These are phyloP conservation scores for Wolfiporia cocos DNA, from an alignment of 1,284 basidiomycete species.

Conservation along the genomic window DNA sequence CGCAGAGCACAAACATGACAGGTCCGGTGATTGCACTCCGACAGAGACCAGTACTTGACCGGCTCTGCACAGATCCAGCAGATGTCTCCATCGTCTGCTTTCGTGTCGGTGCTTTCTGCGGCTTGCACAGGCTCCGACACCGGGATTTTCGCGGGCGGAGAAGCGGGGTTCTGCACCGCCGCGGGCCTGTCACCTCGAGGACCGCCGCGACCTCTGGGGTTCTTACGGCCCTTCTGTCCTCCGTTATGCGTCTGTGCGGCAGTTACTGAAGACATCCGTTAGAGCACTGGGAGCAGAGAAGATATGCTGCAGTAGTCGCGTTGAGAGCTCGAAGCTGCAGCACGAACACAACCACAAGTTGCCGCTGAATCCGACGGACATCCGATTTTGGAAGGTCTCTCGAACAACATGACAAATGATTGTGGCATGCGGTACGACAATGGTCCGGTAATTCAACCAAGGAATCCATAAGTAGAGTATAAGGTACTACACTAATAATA, in stretches of 20 bases:
- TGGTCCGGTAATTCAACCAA: too few relatives aligned
- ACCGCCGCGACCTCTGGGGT: constrained; percentile 24
- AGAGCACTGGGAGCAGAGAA: neutral
- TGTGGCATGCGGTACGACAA: too few relatives aligned
- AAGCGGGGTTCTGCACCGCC: neutral
- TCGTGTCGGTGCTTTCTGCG: constrained; percentile 6
- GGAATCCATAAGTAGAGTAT: too few relatives aligned
- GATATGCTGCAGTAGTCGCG: neutral
- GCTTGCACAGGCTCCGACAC: constrained; percentile 5
- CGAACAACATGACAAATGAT: neutral
- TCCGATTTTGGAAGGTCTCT: constrained; percentile 3
- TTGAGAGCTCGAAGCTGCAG: too few relatives aligned
- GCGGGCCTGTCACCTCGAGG: constrained; percentile 14
- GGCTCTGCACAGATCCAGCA: constrained; percentile 98
- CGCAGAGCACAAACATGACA: constrained; percentile 92
- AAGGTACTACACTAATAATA: too few relatives aligned
- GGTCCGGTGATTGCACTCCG: constrained; percentile 88
- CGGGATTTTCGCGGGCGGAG: constrained; percentile 1
- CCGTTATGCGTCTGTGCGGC: constrained; percentile 21
- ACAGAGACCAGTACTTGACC: constrained; percentile 85
- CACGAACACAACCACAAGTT: too few relatives aligned
- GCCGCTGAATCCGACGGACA: neutral
- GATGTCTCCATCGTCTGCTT: constrained; percentile 37
- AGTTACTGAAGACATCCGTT: constrained; percentile 26
- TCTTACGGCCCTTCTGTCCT: constrained; percentile 25